Percentiles rank a stretch among this genome's conserved stretches.
These are phyloP conservation scores for Scenedesmus sp. DNA, from an alignment of 163 green algal species.

Conservation along the genomic window DNA sequence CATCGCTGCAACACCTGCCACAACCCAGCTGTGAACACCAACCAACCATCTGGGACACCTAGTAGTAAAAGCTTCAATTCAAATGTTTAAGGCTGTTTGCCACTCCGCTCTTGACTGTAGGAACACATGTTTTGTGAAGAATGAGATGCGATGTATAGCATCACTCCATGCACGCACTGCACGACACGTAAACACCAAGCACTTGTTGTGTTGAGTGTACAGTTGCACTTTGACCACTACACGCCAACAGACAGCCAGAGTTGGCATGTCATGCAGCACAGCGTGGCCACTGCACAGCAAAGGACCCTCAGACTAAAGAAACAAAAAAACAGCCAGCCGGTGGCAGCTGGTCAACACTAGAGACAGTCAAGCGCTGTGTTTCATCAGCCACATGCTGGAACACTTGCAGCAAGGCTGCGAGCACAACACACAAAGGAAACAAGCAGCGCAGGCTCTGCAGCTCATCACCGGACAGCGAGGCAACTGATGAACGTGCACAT, in stretches of 20 bases:
- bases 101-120: neutral
- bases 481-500: too few relatives aligned
- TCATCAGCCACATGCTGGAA: neutral
- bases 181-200: neutral
- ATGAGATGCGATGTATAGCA: neutral
- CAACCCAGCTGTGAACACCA: neutral
- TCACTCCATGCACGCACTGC: neutral
- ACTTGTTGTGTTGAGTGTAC: neutral
- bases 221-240: too few relatives aligned
- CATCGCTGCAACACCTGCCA: neutral
- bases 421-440: neutral
- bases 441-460: neutral
- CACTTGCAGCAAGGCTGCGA: neutral
- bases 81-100: neutral
- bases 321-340: neutral
- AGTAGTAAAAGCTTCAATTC: neutral
- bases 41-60: neutral
- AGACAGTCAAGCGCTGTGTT: neutral
- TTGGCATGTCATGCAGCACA: neutral
- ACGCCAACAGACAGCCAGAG: neutral
- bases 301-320: neutral
- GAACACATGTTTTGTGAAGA: too few relatives aligned
- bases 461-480: neutral
- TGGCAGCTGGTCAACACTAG: neutral
- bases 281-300: neutral